Base-by-base conservation (phyloP, 352 stramenopile genomes). In the Phytophthora constricta region DNA sequence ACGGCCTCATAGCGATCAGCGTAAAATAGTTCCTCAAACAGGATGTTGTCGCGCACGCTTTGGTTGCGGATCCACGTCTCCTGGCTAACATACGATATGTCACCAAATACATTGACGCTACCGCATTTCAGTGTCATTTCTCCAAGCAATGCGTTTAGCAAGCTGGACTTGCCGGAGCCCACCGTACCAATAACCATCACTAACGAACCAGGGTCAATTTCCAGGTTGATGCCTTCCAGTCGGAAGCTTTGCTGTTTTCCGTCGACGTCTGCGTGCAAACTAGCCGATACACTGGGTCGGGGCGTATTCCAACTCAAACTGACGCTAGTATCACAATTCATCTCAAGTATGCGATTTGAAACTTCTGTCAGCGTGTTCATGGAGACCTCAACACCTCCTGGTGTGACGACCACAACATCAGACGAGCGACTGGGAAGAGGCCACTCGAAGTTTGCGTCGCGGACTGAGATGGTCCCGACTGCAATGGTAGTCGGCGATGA, bases 21-120 rank as follows among this genome's bases (percentile, higher is more conserved):
- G 34, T 76, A 56, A 11, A 70, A 64, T 5, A n/a, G 9, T 41
- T 67, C 54, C 11, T 61, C 64, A 49, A 79, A 79, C n/a, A 76
- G 39, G 17, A 79, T 70, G 31, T 79, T 79, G 50, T 98, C 82
- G 17, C 75, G 61, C 17, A 98, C 61, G 20, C 85, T 96, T 22
- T 73, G 58, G 58, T 98, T 97, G 20, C 95, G 72, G 54, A 98
- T 98, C 88, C 89, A 98, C 16, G 93, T 68, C 34, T 93, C 77
- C 72, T 98, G 93, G 25, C 85, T 81, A 28, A 79, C 91, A 71
- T 96, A 97, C 22, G 92, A 80, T 3, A 87, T 31, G 1, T 58
- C 55, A 13, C 76, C 79, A 7, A 3, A 75, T 3, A 79, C 45
- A 23, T 66, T 1, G 17, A 27, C n/a, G 61, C 27, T 9, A 16